These are phyloP conservation scores for Geotrichum australiense DNA, from an alignment of 1,139 yeast species.

Conservation along the genomic window DNA sequence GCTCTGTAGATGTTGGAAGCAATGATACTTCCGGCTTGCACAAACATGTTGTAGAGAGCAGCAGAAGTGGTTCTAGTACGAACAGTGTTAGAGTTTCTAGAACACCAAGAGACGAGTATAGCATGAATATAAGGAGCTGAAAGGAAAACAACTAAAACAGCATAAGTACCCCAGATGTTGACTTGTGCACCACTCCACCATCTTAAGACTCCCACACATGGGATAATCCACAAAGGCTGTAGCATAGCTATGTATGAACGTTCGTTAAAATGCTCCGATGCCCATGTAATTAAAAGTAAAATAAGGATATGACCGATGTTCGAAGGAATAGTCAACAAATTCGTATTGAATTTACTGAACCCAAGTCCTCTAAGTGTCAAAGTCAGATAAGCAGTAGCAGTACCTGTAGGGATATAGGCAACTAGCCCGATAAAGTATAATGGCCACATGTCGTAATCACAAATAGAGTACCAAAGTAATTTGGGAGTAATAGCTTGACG, in stretches of 20 bases:
- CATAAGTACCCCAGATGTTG: conserved; percentile 49
- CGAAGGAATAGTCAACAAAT: conserved; percentile 49
- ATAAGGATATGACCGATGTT: conserved; percentile 37
- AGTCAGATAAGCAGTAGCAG: conserved; percentile 46
- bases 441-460: conserved; percentile 55
- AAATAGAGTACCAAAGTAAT: conserved; percentile 38
- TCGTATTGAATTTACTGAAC: conserved; percentile 49
- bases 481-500: conserved; percentile 45
- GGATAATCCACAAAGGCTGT: conserved; percentile 37
- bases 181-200: conserved; percentile 47
- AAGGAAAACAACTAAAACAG: conserved; percentile 41
- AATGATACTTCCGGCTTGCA: conserved; percentile 48
- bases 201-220: conserved; percentile 38
- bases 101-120: conserved; percentile 51
- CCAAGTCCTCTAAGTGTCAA: conserved; percentile 48
- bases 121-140: conserved; percentile 50
- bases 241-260: conserved; percentile 34
- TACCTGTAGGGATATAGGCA: conserved; percentile 36
- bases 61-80: conserved; percentile 52
- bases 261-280: conserved; percentile 38
- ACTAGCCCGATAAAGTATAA: conserved; percentile 46
- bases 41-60: conserved; percentile 51
- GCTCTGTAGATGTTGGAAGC: conserved; percentile 47
- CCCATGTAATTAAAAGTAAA: conserved; percentile 38
- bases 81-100: conserved; percentile 54